Percentiles rank a stretch among this genome's conserved stretches.
Conservation (phyloP, 441 rosid genomes). For the Capsella rubella region DNA sequence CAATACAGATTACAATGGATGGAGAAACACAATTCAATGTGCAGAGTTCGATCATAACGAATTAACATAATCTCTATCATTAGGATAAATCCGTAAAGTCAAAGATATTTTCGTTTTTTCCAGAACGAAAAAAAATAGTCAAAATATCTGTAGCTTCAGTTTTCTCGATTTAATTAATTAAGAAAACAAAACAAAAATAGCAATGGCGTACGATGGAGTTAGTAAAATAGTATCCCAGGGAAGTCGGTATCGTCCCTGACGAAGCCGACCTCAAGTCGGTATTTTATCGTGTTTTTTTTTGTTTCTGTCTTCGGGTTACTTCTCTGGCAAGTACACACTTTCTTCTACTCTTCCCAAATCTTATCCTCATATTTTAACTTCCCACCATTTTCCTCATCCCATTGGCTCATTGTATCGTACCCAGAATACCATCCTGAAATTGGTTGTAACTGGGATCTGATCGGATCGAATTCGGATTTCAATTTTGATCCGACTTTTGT, state of each 20-base stretch:
- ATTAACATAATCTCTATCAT: no score
- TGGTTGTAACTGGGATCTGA: constrained; percentile 12
- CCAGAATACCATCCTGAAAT: neutral
- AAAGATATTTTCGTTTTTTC: neutral
- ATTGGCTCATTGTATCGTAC: no score
- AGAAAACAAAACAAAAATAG: neutral
- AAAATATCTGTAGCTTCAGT: neutral
- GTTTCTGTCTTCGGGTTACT: constrained; percentile 20
- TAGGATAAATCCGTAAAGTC: no score
- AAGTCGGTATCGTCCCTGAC: constrained; percentile 23
- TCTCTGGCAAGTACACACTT: constrained; percentile 28
- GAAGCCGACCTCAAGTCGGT: constrained; percentile 2
- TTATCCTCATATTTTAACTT: neutral
- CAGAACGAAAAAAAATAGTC: neutral
- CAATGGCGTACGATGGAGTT: neutral
- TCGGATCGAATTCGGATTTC: constrained; percentile 11
- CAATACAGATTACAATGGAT: no score
- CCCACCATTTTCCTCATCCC: constrained; percentile 9
- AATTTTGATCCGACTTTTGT: neutral
- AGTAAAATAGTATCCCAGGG: neutral
- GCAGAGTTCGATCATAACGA: no score
- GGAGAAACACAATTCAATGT: no score
- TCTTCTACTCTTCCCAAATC: constrained; percentile 31
- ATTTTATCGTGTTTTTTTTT: no score
- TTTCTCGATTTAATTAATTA: neutral